Evolutionary conservation across 108 stramenopile species (phyloP).

Genomic region (Epithemia pelagica): DNA sequence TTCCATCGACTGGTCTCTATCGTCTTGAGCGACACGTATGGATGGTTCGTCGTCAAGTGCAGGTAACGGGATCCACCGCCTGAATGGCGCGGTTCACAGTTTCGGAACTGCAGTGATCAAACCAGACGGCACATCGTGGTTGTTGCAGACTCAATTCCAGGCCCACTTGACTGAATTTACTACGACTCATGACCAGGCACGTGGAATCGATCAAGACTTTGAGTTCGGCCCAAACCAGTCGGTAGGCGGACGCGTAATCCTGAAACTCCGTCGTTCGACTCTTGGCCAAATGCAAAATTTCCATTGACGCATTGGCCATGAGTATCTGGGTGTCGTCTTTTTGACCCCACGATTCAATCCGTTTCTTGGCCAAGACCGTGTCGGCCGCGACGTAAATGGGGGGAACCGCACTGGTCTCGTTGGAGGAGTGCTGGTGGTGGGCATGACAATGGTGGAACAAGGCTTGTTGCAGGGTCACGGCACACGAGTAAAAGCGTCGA

Average conservation of each 20-base stretch:
- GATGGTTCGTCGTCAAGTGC: too few species aligned
- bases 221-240: neutral
- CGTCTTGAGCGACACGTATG: too few species aligned
- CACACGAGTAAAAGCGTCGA: neutral
- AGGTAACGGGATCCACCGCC: too few species aligned
- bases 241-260: neutral
- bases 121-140: constrained; percentile 2
- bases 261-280: neutral
- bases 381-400: constrained; percentile 1
- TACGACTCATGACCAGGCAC: constrained; percentile 4
- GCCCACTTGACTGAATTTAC: neutral
- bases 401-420: neutral
- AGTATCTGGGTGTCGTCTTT: neutral
- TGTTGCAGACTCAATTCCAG: neutral
- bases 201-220: constrained; percentile 1
- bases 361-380: neutral
- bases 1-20: too few species aligned
- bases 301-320: neutral
- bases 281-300: neutral
- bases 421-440: neutral
- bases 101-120: neutral
- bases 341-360: neutral
- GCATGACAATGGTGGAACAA: neutral
- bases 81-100: neutral
- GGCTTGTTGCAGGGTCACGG: neutral